phyloP scores from a whole-genome alignment of 2,329 filamentous ascomycete genomes.

The Fonsecaea nubica region DNA sequence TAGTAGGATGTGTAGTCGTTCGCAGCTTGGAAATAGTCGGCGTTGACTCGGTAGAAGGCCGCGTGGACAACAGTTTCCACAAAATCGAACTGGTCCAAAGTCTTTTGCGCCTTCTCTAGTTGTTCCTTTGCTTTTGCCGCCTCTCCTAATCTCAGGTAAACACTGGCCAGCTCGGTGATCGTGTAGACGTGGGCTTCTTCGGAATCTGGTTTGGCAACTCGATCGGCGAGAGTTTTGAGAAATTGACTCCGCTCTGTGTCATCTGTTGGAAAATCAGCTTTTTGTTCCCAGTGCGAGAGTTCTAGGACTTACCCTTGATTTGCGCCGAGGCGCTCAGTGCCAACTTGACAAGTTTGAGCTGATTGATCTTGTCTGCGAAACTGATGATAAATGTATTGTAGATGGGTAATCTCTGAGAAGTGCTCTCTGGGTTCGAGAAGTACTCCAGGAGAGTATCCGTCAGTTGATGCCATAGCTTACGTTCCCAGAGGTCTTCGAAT shows the following conservation, averaged over 20 bases:
- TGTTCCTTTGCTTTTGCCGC: constrained; percentile 84
- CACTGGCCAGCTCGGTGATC: constrained; percentile 84
- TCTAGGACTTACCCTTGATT: constrained; percentile 68
- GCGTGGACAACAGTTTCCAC: constrained; percentile 96
- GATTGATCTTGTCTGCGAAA: constrained; percentile 98
- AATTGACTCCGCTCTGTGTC: constrained; percentile 85
- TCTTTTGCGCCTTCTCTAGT: constrained; percentile 83
- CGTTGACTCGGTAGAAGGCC: constrained; percentile 93
- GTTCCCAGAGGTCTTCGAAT: constrained; percentile 97
- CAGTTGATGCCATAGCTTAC: constrained; percentile 98
- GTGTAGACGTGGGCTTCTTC: constrained; percentile 97
- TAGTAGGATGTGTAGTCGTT: constrained; percentile 96
- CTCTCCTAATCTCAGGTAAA: constrained; percentile 81
- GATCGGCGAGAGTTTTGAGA: constrained; percentile 79
- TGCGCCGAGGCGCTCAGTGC: constrained; percentile 86
- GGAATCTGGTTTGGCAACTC: constrained; percentile 88
- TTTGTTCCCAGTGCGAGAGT: neutral
- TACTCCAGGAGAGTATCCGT: constrained; percentile 87
- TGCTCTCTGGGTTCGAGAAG: constrained; percentile 83
- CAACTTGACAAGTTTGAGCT: constrained; percentile 92
- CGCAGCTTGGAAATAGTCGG: constrained; percentile 91
- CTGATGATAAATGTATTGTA: constrained; percentile 95
- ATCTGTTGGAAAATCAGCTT: constrained; percentile 62
- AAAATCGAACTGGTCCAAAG: constrained; percentile 89
- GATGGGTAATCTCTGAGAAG: constrained; percentile 81